Evolutionary conservation across 129 eudicot genomes (phyloP), one percentile per base, ranked within the genome.

Genomic region (Heracleum sosnowskyi): DNA sequence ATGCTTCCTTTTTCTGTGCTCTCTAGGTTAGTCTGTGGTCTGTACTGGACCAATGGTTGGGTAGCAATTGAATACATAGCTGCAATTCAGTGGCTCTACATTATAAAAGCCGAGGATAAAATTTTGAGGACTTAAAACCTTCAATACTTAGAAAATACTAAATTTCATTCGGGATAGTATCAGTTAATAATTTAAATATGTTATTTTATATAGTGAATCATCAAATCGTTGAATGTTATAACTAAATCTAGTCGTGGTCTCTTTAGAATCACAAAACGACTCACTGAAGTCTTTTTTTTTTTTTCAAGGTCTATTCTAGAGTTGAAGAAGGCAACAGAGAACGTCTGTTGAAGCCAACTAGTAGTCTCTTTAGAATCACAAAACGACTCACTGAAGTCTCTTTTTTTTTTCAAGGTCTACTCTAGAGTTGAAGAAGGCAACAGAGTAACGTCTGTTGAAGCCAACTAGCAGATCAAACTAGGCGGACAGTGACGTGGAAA

Each of bases 371-470:
- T 60, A 60, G 68, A 1, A 34, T 60, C 33, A 44, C 29, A 17
- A 18, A 24, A 28, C 17, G 31, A 37, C 8, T 57, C 2, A 31
- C 24, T 53, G 11, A 55, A 36, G 45, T 24, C 35, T 73, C 13
- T 4, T 34, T 0, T 76, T n/a, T 55, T 39, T 74, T 2, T 83
- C 53, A 81, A 93, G 98, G 98, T 88, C 49, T 93, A 93, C 79
- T 86, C 84, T 85, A 89, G 87, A 76, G 93, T 88, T 53, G 96
- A 93, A 79, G 98, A 93, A 78, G 83, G 78, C 76, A 79, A 77
- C 80, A 87, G 53, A 77, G 40, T 0, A 81, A 66, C 16, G 62
- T 47, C 39, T 16, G 79, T 49, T 16, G 73, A 37, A 10, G 49
- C 63, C 7, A 76, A 22, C 57, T 75, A 78, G 70, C 42, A 44